Conservation (phyloP, 2,329 filamentous ascomycete species). For the Chrysosporium queenslandicum region DNA sequence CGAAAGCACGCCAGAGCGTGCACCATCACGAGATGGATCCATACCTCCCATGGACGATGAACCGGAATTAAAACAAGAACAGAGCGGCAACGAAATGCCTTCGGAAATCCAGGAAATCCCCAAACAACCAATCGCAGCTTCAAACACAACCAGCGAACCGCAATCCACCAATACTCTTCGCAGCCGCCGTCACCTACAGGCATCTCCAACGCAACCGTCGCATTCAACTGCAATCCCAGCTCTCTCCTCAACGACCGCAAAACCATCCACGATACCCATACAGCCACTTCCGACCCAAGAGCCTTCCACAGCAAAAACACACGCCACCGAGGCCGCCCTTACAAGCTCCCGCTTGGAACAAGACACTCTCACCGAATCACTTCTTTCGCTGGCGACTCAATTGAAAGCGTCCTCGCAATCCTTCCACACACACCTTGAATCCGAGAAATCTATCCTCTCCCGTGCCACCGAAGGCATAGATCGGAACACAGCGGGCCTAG, state of each 20-base stretch:
- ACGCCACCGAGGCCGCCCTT: slow-evolving; percentile 59
- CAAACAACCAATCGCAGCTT: not conserved
- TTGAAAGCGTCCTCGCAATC: slow-evolving; percentile 65
- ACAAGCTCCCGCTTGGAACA: slow-evolving; percentile 71
- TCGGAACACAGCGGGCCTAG: slow-evolving; percentile 64
- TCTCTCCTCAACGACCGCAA: slow-evolving; percentile 9
- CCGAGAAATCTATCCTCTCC: slow-evolving; percentile 61
- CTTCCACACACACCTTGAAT: slow-evolving; percentile 63
- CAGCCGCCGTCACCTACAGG: slow-evolving; percentile 23
- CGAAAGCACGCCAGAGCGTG: slow-evolving; percentile 14
- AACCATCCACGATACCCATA: slow-evolving; percentile 17
- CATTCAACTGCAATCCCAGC: slow-evolving; percentile 12
- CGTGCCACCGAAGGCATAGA: slow-evolving; percentile 66
- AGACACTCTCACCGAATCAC: slow-evolving; percentile 67
- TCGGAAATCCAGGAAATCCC: slow-evolving; percentile 6
- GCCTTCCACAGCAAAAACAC: slow-evolving; percentile 17
- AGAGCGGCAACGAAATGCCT: not conserved
- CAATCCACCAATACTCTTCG: slow-evolving; percentile 19
- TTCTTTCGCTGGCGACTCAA: slow-evolving; percentile 68
- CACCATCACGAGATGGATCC: slow-evolving; percentile 10
- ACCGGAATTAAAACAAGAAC: not conserved
- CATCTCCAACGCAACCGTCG: slow-evolving; percentile 12
- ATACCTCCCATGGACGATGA: slow-evolving; percentile 1
- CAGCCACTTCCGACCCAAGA: slow-evolving; percentile 14
- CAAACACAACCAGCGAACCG: not conserved